phyloP scores from a whole-genome alignment of 139 green algal species.

The Yamagishiella unicocca region DNA sequence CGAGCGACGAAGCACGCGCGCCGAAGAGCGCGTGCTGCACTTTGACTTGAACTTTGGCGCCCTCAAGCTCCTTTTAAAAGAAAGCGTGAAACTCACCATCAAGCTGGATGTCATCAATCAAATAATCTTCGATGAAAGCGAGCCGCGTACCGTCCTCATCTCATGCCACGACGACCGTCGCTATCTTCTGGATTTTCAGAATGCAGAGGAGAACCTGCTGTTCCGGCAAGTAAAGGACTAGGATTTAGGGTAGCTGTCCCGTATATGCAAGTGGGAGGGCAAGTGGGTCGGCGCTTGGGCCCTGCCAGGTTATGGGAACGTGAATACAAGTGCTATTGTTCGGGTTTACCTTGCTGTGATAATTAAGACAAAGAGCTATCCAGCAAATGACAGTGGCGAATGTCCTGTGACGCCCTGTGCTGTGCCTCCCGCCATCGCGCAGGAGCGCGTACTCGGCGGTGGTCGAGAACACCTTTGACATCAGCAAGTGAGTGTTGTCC shows the following conservation, averaged over 20 bases:
- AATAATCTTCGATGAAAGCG: slow-evolving; percentile 61
- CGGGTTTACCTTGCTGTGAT: too few relatives aligned
- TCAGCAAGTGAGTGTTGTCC: slow-evolving; percentile 47
- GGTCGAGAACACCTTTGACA: slow-evolving; percentile 39
- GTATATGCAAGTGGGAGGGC: too few relatives aligned
- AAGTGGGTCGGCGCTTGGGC: too few relatives aligned
- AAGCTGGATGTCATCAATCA: slow-evolving; percentile 53
- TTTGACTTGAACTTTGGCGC: slow-evolving; percentile 59
- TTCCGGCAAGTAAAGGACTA: slow-evolving; percentile 58
- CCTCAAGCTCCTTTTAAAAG: slow-evolving; percentile 51
- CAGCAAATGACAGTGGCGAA: too few relatives aligned
- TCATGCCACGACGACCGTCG: slow-evolving; percentile 56
- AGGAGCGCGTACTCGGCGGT: slow-evolving; percentile 47
- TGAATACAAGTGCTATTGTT: too few relatives aligned
- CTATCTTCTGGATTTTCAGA: slow-evolving; percentile 64
- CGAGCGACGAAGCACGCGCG: slow-evolving; percentile 53
- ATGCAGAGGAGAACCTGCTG: slow-evolving; percentile 61
- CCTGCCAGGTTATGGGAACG: too few relatives aligned
- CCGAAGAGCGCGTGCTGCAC: slow-evolving; percentile 63
- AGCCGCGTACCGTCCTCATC: slow-evolving; percentile 61
- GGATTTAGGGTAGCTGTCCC: too few relatives aligned
- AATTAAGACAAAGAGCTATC: too few relatives aligned
- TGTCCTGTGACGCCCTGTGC: too few relatives aligned
- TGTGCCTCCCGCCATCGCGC: too few relatives aligned
- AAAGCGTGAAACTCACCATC: slow-evolving; percentile 30